A percentile compares a stretch with the other conserved stretches of the same genome.
phyloP scores from a whole-genome alignment of 106 monocot species.

The Dioscorea zingiberensis region DNA sequence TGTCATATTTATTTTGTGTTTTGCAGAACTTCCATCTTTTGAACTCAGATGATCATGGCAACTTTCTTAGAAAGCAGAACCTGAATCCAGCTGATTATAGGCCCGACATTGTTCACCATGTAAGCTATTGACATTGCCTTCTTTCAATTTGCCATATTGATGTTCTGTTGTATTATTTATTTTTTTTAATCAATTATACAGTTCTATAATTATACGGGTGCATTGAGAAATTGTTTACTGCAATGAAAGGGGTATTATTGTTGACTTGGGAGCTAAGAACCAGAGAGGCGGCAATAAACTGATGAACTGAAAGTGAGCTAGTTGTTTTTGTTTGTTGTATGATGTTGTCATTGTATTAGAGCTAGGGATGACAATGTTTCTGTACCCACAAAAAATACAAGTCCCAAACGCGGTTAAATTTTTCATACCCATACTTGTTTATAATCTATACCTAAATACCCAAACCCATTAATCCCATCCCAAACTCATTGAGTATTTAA shows the following conservation, averaged over 20 bases:
- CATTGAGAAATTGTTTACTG: background rate
- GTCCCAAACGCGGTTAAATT: no score
- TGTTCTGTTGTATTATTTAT: background rate
- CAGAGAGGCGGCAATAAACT: no score
- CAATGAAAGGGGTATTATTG: background rate
- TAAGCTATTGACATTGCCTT: constrained; percentile 4
- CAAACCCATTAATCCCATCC: no score
- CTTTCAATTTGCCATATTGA: background rate
- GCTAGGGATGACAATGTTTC: no score
- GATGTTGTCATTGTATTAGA: no score
- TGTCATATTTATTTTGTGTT: constrained; percentile 1
- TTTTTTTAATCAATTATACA: background rate
- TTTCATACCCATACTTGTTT: no score
- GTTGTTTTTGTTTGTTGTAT: no score
- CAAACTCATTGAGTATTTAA: no score
- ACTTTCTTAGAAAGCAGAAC: constrained; percentile 61
- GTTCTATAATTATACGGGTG: background rate
- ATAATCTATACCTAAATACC: no score
- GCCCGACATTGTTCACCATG: constrained; percentile 79
- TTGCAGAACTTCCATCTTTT: constrained; percentile 52
- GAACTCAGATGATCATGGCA: constrained; percentile 77
- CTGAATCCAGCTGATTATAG: constrained; percentile 69
- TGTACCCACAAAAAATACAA: no score
- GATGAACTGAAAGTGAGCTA: no score
- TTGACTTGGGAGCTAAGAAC: no score